phyloP scores from a whole-genome alignment of 2,329 filamentous ascomycete species.

The Xylaria hypoxylon region DNA sequence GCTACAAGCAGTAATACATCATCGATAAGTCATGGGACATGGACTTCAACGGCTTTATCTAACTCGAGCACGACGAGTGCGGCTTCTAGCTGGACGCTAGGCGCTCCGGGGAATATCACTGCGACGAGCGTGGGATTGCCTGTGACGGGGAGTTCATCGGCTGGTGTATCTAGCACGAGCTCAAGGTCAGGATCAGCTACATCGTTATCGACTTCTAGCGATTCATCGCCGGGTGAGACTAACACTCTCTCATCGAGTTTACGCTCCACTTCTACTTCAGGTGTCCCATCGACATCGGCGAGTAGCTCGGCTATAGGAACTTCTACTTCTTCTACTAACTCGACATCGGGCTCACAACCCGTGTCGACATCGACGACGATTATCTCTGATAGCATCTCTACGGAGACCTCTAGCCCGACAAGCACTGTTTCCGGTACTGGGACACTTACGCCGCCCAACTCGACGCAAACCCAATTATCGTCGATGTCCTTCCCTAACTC shows the following conservation, averaged over 20 bases:
- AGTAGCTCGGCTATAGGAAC: no score
- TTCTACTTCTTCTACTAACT: no score
- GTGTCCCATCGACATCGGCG: not conserved
- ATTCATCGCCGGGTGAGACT: not conserved
- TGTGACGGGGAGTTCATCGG: not conserved
- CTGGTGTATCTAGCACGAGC: slow-evolving; percentile 1
- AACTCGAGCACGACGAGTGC: slow-evolving; percentile 12
- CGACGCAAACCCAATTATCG: slow-evolving; percentile 3
- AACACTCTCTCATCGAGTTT: not conserved
- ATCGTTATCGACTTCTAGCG: not conserved
- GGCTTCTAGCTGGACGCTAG: not conserved
- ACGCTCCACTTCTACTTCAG: not conserved
- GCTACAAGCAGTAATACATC: not conserved
- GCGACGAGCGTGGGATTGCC: not conserved
- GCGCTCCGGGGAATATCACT: slow-evolving; percentile 8
- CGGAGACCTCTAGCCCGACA: slow-evolving; percentile 4
- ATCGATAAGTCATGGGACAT: not conserved
- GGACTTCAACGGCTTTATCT: not conserved
- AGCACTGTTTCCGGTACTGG: not conserved
- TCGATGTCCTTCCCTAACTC: slow-evolving; percentile 7
- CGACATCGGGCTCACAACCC: no score
- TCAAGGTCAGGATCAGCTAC: slow-evolving; percentile 12
- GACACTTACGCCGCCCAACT: slow-evolving; percentile 2
- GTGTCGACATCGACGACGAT: slow-evolving; percentile 1
- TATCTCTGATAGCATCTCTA: no score